Base-by-base conservation (phyloP, 192 early-diverging fungal genomes). In the Coemansia furcata region DNA sequence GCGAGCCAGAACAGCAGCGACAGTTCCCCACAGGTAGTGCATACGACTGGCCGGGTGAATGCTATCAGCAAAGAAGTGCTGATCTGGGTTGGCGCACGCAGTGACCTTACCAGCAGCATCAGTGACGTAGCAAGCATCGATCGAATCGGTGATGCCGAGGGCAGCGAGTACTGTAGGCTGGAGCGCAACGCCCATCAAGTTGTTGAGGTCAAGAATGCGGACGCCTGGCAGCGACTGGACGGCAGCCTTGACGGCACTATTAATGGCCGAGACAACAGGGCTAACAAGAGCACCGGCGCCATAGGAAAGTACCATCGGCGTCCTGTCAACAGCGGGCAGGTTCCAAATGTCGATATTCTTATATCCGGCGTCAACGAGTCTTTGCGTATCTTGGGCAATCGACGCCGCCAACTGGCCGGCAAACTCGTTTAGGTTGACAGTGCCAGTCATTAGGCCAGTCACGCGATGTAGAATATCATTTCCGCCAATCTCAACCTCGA, bases 321-420 rank as follows among this genome's bases (percentile, higher is more conserved):
- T 63, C 39, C 66, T 71, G 29, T 78, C 68, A 11, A 74, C 57
- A 0, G 76, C 71, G 0, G 80, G 80, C 23, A 82, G 43, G 35
- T 77, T 82, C 80, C 80, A 82, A 63, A 82, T 40, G 46, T 57
- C 37, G 39, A 82, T 74, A 46, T 78, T 77, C 47, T 72, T 77
- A 66, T 82, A 82, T 11, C 80, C 80, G 5, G 76, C 75, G 36
- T 37, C 60, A 21, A 69, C 38, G 3, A 82, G 59, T 5, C 43
- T 37, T 35, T 74, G 60, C 30, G 77, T 60, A 23, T 78, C 80
- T 11, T 57, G 39, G 10, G 69, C 65, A 40, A 82, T 74, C 17
- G 50, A 62, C n/a, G 42, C 35, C 7, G 69, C 68, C 8, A 82
- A 32, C 32, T 72, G 17, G 1, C 58, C 11, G 0, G 74, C 74